Conservation (phyloP, 768 basidiomycete species). For the Podaxis rugospora region DNA sequence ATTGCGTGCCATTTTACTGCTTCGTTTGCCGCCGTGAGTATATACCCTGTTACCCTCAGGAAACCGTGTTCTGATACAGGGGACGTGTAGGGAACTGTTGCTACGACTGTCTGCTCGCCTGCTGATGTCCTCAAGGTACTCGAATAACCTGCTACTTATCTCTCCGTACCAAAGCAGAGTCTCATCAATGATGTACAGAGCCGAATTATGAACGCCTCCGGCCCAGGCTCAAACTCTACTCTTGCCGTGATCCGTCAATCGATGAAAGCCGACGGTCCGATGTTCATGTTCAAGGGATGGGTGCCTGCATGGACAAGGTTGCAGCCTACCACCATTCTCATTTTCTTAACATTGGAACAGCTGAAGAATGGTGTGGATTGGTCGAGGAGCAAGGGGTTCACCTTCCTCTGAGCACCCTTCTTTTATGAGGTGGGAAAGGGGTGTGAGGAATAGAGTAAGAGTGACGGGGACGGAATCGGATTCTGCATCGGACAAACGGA, state of each 20-base stretch:
- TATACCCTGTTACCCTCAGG: background rate
- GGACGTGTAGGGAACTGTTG: conserved; percentile 66
- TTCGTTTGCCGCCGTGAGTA: conserved; percentile 75
- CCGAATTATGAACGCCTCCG: conserved; percentile 87
- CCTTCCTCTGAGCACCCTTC: conserved; percentile 15
- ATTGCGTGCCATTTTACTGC: conserved; percentile 82
- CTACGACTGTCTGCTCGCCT: conserved; percentile 85
- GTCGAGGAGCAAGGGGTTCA: conserved; percentile 38
- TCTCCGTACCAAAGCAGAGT: background rate
- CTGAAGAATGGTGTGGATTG: conserved; percentile 70
- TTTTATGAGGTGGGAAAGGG: background rate
- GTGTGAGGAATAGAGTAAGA: background rate
- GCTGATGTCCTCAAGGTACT: conserved; percentile 78
- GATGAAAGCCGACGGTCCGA: conserved; percentile 68
- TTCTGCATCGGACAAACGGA: background rate
- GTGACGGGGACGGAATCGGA: background rate
- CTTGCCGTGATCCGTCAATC: conserved; percentile 64
- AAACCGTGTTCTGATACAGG: background rate
- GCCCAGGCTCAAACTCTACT: conserved; percentile 74
- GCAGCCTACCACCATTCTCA: conserved; percentile 84
- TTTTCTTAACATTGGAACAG: conserved; percentile 83
- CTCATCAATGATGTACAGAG: conserved; percentile 34
- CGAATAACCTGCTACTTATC: background rate
- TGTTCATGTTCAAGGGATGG: conserved; percentile 96
- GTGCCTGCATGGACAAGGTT: conserved; percentile 82